Conservation (phyloP, 352 stramenopile species). For the Globisporangium cylindrosporum region DNA sequence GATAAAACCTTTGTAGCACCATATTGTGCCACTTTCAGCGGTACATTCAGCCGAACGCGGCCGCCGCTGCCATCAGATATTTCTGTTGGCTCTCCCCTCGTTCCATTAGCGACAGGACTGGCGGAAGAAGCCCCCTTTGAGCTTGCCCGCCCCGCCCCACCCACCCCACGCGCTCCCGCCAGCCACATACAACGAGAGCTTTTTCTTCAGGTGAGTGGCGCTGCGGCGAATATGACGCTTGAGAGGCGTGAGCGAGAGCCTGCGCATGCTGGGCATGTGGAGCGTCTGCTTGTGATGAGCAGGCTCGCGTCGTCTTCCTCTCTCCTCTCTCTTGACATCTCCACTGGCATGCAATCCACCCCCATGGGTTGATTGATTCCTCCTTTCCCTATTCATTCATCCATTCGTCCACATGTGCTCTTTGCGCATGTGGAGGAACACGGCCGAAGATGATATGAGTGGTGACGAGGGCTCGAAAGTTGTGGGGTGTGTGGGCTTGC, state of each 20-base stretch:
- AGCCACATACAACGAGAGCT: slow-evolving; percentile 21
- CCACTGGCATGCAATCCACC: background rate
- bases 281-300: slow-evolving; percentile 4
- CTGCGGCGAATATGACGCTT: background rate
- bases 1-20: slow-evolving; percentile 7
- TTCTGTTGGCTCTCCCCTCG: slow-evolving; percentile 24
- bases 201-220: slow-evolving; percentile 24
- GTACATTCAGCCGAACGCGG: slow-evolving; percentile 2
- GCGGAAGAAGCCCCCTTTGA: slow-evolving; percentile 9
- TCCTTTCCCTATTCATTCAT: slow-evolving; percentile 3
- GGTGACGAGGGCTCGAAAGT: background rate
- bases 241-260: background rate
- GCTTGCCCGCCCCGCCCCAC: background rate
- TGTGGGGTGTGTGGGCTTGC: background rate
- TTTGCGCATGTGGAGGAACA: background rate
- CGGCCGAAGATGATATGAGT: slow-evolving; percentile 1
- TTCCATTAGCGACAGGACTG: background rate
- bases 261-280: background rate
- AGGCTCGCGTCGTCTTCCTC: background rate
- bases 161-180: slow-evolving; percentile 3
- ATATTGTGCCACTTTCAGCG: slow-evolving; percentile 12
- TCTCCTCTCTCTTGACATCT: background rate
- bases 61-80: slow-evolving; percentile 32
- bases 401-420: background rate
- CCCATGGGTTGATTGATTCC: background rate